These are phyloP conservation scores for Tilletia indica DNA, from an alignment of 1,284 basidiomycete species.

Conservation along the genomic window DNA sequence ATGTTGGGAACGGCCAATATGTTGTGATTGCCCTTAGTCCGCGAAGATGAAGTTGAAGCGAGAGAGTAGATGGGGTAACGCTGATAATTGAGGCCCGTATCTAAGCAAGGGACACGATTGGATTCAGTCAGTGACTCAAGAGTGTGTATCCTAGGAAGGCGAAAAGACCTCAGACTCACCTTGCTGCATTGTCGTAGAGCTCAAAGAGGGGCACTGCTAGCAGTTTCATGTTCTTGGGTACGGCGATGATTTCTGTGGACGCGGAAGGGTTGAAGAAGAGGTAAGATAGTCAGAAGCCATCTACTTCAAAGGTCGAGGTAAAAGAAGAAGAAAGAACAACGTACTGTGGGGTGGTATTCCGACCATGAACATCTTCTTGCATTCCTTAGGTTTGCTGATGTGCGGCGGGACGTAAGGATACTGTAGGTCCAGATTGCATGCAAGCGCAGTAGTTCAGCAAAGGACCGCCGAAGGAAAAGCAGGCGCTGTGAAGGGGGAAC, in stretches of 20 bases:
- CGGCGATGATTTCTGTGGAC: constrained; percentile 83
- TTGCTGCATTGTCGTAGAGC: constrained; percentile 91
- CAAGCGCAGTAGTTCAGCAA: too few species aligned
- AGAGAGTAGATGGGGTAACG: constrained; percentile 88
- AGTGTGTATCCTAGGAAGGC: not conserved
- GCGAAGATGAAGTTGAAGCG: constrained; percentile 63
- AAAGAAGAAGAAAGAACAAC: constrained; percentile 52
- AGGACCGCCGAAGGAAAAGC: not conserved
- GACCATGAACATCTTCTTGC: constrained; percentile 92
- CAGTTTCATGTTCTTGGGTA: constrained; percentile 98
- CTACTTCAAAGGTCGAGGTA: not conserved
- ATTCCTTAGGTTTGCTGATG: constrained; percentile 94
- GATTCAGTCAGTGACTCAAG: not conserved
- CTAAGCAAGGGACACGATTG: constrained; percentile 48
- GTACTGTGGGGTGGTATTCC: constrained; percentile 89
- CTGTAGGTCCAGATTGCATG: constrained; percentile 58
- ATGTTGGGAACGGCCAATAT: too few species aligned
- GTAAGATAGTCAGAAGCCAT: not conserved
- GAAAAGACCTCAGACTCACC: constrained; percentile 59
- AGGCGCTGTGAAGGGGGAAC: constrained; percentile 40
- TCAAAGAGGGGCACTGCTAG: constrained; percentile 88
- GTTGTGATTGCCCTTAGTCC: constrained; percentile 22
- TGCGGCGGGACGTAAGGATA: constrained; percentile 96
- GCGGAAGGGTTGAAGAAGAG: not conserved
- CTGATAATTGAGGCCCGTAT: constrained; percentile 87